These are phyloP conservation scores for Fusarium longipes DNA, from an alignment of 2,329 filamentous ascomycete genomes.

Conservation along the genomic window DNA sequence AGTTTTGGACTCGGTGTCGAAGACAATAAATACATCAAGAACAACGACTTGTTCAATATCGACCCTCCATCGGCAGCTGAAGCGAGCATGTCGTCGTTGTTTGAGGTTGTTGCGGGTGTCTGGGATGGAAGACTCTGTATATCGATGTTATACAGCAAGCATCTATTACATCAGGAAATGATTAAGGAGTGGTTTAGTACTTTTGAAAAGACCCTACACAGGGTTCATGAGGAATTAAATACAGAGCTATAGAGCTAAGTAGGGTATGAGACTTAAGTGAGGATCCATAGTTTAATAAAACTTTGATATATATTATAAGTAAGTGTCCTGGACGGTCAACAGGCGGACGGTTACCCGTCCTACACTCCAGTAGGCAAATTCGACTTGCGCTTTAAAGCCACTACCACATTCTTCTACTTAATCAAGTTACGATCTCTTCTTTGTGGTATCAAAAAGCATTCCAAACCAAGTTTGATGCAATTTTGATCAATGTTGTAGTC, in stretches of 20 bases:
- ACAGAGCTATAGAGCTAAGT: too few species aligned
- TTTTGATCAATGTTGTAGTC: background rate
- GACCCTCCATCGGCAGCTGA: slow-evolving; percentile 2
- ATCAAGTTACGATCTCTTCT: background rate
- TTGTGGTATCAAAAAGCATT: background rate
- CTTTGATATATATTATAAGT: too few species aligned
- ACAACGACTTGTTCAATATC: background rate
- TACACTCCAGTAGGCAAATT: slow-evolving; percentile 1
- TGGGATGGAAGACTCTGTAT: background rate
- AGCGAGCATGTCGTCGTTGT: background rate
- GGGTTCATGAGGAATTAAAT: background rate
- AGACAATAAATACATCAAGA: background rate
- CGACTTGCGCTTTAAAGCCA: background rate
- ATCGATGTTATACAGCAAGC: slow-evolving; percentile 12
- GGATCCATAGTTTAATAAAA: too few species aligned
- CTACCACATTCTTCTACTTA: background rate
- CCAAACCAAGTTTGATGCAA: background rate
- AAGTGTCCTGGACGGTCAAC: too few species aligned
- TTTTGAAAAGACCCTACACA: slow-evolving; percentile 1
- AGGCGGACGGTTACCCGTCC: too few species aligned
- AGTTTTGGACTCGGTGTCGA: background rate
- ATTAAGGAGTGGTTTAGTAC: slow-evolving; percentile 3
- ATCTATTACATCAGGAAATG: background rate
- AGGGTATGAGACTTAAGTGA: too few species aligned
- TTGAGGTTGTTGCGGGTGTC: slow-evolving; percentile 16